Conservation (phyloP, 352 stramenopile species). For the Aphanomyces astaci region DNA sequence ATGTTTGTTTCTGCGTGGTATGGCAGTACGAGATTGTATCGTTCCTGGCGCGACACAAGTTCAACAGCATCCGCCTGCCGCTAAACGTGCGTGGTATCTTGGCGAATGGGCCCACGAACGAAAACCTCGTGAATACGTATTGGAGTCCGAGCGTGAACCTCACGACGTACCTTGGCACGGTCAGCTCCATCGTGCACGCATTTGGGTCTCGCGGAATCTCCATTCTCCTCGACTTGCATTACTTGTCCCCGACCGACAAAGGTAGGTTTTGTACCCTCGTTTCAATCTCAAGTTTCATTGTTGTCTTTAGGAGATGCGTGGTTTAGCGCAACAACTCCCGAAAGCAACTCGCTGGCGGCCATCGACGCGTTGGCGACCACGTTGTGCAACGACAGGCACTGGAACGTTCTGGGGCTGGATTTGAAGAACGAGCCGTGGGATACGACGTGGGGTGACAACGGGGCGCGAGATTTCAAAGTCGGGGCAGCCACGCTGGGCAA, state of each 20-base stretch:
- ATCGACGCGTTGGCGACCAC: constrained; percentile 46
- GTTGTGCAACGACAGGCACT: constrained; percentile 44
- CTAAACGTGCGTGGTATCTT: constrained; percentile 47
- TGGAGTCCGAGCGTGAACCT: constrained; percentile 57
- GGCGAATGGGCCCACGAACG: constrained; percentile 33
- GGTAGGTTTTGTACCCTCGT: constrained; percentile 23
- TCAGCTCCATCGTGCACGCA: constrained; percentile 45
- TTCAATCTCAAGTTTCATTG: not conserved
- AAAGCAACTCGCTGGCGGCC: constrained; percentile 41
- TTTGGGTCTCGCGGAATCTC: constrained; percentile 48
- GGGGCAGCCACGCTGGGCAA: constrained; percentile 53
- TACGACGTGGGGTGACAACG: constrained; percentile 38
- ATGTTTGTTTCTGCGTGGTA: not conserved
- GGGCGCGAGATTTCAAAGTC: constrained; percentile 39
- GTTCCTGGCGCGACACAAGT: constrained; percentile 61
- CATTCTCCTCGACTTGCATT: constrained; percentile 63
- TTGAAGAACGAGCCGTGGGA: constrained; percentile 64
- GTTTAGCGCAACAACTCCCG: constrained; percentile 39
- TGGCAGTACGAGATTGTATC: constrained; percentile 42
- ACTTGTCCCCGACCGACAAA: constrained; percentile 33
- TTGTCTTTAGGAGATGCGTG: constrained; percentile 34
- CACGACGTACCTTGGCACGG: constrained; percentile 45
- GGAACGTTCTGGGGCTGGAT: constrained; percentile 60
- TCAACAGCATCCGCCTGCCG: constrained; percentile 53
- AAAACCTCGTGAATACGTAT: constrained; percentile 46